Evolutionary conservation across 768 basidiomycete genomes (phyloP).

Genomic region (Termitomyces sp.): DNA sequence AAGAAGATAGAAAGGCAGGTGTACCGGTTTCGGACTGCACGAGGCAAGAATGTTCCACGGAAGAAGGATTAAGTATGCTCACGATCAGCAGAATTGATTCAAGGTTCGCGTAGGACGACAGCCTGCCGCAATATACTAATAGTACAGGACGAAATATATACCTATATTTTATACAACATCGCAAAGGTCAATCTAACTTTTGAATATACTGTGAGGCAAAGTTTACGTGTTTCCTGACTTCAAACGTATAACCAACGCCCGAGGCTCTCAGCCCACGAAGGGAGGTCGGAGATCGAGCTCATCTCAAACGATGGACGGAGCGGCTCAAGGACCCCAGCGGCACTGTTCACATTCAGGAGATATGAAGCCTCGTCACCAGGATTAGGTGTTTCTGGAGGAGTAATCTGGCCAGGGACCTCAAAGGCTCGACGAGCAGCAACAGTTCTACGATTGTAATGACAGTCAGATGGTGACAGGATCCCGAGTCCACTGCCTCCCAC

Average conservation of each 20-base stretch:
- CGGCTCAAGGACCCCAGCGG: slow-evolving; percentile 20
- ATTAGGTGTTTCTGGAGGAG: slow-evolving; percentile 45
- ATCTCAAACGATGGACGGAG: slow-evolving; percentile 42
- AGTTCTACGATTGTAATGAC: slow-evolving; percentile 34
- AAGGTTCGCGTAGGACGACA: not conserved
- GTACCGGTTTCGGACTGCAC: not conserved
- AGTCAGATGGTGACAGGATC: slow-evolving; percentile 60
- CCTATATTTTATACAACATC: not conserved
- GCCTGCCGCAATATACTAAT: not conserved
- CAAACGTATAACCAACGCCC: slow-evolving; percentile 63
- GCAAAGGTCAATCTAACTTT: not conserved
- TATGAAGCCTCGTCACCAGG: slow-evolving; percentile 20
- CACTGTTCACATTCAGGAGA: slow-evolving; percentile 17
- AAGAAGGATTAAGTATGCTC: not conserved
- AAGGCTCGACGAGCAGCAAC: slow-evolving; percentile 14
- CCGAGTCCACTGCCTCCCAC: slow-evolving; percentile 94
- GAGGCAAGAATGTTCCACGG: slow-evolving; percentile 5
- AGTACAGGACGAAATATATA: not conserved
- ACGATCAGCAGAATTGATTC: not conserved
- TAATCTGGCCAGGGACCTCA: slow-evolving; percentile 34
- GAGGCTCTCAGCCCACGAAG: slow-evolving; percentile 47
- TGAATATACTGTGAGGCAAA: not conserved
- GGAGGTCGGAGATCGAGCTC: slow-evolving; percentile 34
- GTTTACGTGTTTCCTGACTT: slow-evolving; percentile 11
- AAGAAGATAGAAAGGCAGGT: not conserved